phyloP scores from a whole-genome alignment of 2,329 filamentous ascomycete species.

The Dactylonectria estremocensis region DNA sequence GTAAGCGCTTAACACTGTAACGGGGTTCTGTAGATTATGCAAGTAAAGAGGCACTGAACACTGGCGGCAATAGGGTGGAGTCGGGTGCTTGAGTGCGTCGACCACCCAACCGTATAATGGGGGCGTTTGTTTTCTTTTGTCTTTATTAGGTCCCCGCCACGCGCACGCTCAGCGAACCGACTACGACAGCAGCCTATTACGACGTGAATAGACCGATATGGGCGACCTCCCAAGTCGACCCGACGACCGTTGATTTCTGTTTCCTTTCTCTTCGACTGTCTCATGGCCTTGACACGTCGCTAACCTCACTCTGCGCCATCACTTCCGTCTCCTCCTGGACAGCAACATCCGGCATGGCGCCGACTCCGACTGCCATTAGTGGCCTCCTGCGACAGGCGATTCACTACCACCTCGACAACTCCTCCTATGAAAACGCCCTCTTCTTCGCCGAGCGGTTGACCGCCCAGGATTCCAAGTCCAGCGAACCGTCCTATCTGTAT shows the following conservation, averaged over 20 bases:
- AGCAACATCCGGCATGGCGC: slow-evolving; percentile 63
- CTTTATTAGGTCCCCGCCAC: slow-evolving; percentile 38
- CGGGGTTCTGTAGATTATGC: neutral
- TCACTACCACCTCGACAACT: slow-evolving; percentile 87
- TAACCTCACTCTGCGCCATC: slow-evolving; percentile 40
- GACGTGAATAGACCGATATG: slow-evolving; percentile 21
- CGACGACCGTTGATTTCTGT: slow-evolving; percentile 24
- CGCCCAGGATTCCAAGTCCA: slow-evolving; percentile 85
- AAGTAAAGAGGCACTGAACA: no score
- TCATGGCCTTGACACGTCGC: slow-evolving; percentile 49
- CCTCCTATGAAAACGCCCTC: slow-evolving; percentile 88
- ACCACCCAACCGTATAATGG: slow-evolving; percentile 40
- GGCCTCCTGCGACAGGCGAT: slow-evolving; percentile 72
- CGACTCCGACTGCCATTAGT: slow-evolving; percentile 65
- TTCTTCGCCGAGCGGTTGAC: slow-evolving; percentile 92
- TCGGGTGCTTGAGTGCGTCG: slow-evolving; percentile 36
- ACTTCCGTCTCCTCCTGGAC: slow-evolving; percentile 36
- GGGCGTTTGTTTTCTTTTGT: slow-evolving; percentile 49
- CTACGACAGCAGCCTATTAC: slow-evolving; percentile 38
- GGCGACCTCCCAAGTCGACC: slow-evolving; percentile 17
- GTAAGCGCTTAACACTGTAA: slow-evolving; percentile 1
- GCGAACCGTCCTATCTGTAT: slow-evolving; percentile 86
- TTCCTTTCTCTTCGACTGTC: slow-evolving; percentile 29
- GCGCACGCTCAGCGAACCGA: slow-evolving; percentile 41
- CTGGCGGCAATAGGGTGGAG: slow-evolving; percentile 29